Evolutionary conservation across 441 rosid genomes (phyloP), one percentile per base, ranked within the genome.

Genomic region (Raphanus hybrid): DNA sequence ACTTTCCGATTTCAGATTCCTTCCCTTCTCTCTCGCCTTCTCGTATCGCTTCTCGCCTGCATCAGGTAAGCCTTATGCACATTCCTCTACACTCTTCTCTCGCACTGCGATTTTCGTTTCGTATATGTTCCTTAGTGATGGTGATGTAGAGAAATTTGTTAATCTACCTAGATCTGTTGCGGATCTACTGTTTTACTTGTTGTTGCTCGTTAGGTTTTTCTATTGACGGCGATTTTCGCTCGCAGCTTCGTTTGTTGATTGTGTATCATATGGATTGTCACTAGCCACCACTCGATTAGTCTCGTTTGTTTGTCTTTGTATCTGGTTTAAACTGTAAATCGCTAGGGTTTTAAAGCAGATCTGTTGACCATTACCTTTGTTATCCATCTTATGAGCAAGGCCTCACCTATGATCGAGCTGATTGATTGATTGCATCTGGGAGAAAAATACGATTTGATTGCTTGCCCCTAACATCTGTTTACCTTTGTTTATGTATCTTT

Each of bases 101-200:
- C 12, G 1, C 11, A 20, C 3, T 26, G 32, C 14, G 15, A 54
- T 54, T 11, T 3, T 11, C 32, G 23, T 2, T 29, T 61, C 7
- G n/a, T 8, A 7, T 66, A 41, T 32, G 11, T 10, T 55, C 55
- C 41, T 74, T 43, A 74, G 71, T 63, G 78, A 79, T 34, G 70
- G 5, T 29, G 50, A 43, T 57, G 78, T 34, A 20, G 37, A 26
- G n/a, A 32, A 55, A 7, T 69, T 69, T 11, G 20, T 34, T 39
- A 12, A 43, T 69, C 34, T 69, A 55, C 35, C 59, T 18, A 79
- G 71, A 74, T 79, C 75, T 69, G 71, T 15, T 43, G 6, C 78
- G 9, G 78, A 79, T 79, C 82, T 79, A 8, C 59, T 73, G 35
- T 26, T 50, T 50, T 3, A 50, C 69, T 50, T 67, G 10, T 62